phyloP scores from a whole-genome alignment of 2,329 filamentous ascomycete genomes.

The Phoma sp. region DNA sequence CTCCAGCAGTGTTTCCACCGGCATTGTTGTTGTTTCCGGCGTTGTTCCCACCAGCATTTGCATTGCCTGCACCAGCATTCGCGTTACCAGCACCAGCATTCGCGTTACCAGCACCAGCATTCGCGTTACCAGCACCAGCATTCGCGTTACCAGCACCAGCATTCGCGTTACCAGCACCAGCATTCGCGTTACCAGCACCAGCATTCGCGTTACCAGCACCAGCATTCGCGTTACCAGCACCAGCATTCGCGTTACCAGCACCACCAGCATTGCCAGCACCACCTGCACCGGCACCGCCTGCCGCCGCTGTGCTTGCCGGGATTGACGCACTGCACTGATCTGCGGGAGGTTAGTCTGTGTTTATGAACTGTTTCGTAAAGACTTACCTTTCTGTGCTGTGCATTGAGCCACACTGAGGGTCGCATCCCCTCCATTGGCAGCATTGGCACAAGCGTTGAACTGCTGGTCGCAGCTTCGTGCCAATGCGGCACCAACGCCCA shows the following conservation, averaged over 20 bases:
- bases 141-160: neutral
- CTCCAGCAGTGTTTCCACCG: neutral
- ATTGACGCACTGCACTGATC: constrained; percentile 27
- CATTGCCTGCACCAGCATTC: neutral
- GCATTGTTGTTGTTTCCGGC: neutral
- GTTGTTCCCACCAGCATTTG: neutral
- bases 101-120: neutral
- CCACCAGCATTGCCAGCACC: neutral
- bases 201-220: no score
- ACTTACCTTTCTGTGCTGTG: constrained; percentile 59
- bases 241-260: neutral
- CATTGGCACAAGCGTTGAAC: constrained; percentile 66
- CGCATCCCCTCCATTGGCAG: constrained; percentile 60
- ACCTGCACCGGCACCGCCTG: neutral
- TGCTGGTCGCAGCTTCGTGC: constrained; percentile 70
- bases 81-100: neutral
- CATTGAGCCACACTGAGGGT: constrained; percentile 61
- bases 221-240: neutral
- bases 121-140: neutral
- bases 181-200: neutral
- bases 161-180: neutral
- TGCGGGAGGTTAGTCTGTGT: neutral
- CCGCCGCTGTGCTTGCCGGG: constrained; percentile 4
- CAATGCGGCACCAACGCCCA: constrained; percentile 62
- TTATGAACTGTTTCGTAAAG: no score